phyloP scores from a whole-genome alignment of 805 yeast genomes.

The Candida vartiovaarae region DNA sequence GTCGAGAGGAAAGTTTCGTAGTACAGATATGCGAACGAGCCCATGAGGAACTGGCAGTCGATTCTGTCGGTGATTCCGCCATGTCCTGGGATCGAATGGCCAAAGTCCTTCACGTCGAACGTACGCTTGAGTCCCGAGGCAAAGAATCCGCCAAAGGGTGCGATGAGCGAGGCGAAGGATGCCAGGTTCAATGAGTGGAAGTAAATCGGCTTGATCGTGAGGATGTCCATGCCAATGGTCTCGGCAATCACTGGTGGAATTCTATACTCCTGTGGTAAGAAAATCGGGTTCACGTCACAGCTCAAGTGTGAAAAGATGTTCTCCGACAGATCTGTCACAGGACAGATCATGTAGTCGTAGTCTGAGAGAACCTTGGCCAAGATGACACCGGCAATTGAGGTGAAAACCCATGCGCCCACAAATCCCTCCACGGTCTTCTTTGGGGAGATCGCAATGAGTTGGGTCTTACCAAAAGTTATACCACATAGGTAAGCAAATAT shows the following conservation, averaged over 20 bases:
- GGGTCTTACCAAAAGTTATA: conserved; percentile 90
- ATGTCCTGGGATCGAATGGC: conserved; percentile 98
- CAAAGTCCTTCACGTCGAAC: conserved; percentile 93
- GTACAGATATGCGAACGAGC: conserved; percentile 86
- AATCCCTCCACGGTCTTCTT: conserved; percentile 98
- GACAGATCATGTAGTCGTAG: conserved; percentile 79
- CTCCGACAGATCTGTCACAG: conserved; percentile 61
- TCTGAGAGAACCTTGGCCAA: conserved; percentile 59
- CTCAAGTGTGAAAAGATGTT: conserved; percentile 53
- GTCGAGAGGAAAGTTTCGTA: conserved; percentile 86
- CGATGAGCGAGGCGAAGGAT: conserved; percentile 92
- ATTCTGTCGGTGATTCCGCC: conserved; percentile 97
- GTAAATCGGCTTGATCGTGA: conserved; percentile 78
- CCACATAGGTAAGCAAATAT: conserved; percentile 97
- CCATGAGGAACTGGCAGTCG: conserved; percentile 98
- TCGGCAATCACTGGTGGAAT: conserved; percentile 64
- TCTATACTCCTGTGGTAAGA: conserved; percentile 68
- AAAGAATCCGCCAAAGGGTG: conserved; percentile 98
- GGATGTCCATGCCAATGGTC: conserved; percentile 35
- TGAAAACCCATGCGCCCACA: conserved; percentile 95
- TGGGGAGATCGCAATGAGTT: conserved; percentile 88
- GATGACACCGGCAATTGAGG: conserved; percentile 64
- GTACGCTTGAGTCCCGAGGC: conserved; percentile 97
- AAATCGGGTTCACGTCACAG: conserved; percentile 88
- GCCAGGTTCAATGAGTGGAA: conserved; percentile 83